A percentile compares a stretch with the other conserved stretches of the same genome.
Evolutionary conservation across 2,329 filamentous ascomycete species (phyloP).

Genomic region (Proliferodiscus dingleyae): DNA sequence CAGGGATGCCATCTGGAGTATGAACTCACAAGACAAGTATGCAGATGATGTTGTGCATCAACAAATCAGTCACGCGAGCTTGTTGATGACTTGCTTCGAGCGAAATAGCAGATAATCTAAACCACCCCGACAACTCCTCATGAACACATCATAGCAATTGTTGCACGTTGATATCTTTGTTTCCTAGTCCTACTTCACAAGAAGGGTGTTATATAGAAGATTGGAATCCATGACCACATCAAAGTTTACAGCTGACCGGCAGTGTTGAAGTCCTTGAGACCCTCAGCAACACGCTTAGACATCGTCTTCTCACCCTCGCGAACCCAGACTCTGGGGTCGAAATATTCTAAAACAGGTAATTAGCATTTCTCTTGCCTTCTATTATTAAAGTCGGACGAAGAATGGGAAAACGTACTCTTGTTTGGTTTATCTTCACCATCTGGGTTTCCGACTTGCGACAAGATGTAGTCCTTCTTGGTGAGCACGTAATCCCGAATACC

Average conservation of each 20-base stretch:
- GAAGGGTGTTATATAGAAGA: no score
- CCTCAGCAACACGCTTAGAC: slow-evolving; percentile 72
- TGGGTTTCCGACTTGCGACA: slow-evolving; percentile 85
- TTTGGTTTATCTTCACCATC: slow-evolving; percentile 97
- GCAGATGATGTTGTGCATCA: no score
- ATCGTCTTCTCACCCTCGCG: slow-evolving; percentile 97
- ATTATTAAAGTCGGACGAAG: not conserved
- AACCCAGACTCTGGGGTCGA: slow-evolving; percentile 65
- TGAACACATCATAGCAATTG: no score
- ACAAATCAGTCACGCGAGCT: no score
- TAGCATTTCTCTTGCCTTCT: not conserved
- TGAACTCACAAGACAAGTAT: no score
- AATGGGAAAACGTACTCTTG: slow-evolving; percentile 60
- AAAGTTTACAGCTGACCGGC: slow-evolving; percentile 66
- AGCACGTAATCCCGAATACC: slow-evolving; percentile 94
- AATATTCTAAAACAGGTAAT: slow-evolving; percentile 23
- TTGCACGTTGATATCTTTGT: not conserved
- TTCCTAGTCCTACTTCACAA: not conserved
- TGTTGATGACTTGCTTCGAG: no score
- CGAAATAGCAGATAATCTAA: no score
- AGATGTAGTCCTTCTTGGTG: slow-evolving; percentile 92
- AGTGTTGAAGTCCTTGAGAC: slow-evolving; percentile 88
- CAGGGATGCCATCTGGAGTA: no score
- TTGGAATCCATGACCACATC: no score
- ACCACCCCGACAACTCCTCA: no score